A percentile compares a stretch with the other conserved stretches of the same genome.
These are phyloP conservation scores for Ceratobasidium sp. DNA, from an alignment of 1,284 basidiomycete genomes.

Conservation along the genomic window DNA sequence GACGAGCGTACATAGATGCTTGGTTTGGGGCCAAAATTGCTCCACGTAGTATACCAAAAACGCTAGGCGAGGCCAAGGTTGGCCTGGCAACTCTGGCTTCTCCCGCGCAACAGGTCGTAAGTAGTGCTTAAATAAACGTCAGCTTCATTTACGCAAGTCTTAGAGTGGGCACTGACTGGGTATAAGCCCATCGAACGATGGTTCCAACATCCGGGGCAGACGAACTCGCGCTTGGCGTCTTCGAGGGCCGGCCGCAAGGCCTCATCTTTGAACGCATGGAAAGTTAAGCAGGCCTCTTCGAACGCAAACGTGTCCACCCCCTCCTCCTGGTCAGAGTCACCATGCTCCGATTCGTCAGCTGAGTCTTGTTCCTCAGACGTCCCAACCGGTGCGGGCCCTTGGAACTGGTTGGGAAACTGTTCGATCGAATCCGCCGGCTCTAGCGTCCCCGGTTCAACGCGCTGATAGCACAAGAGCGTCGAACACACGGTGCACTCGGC, in stretches of 20 bases:
- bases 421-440: background rate
- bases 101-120: background rate
- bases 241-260: background rate
- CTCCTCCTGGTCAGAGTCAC: background rate
- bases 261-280: background rate
- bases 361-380: no score
- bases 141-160: background rate
- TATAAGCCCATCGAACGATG: background rate
- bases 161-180: background rate
- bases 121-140: background rate
- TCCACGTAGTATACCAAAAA: slow-evolving; percentile 19
- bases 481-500: background rate
- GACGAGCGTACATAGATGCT: background rate
- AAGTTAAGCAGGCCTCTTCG: slow-evolving; percentile 21
- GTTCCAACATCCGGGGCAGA: slow-evolving; percentile 19
- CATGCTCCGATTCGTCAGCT: no score
- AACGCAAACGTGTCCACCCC: background rate
- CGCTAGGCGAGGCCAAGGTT: slow-evolving; percentile 11
- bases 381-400: no score
- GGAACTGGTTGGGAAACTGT: no score
- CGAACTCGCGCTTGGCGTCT: slow-evolving; percentile 7
- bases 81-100: background rate
- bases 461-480: background rate
- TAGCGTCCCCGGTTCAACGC: background rate
- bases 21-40: slow-evolving; percentile 30